Evolutionary conservation across 1,284 basidiomycete species (phyloP).

Genomic region (Ustilago cynodontis): DNA sequence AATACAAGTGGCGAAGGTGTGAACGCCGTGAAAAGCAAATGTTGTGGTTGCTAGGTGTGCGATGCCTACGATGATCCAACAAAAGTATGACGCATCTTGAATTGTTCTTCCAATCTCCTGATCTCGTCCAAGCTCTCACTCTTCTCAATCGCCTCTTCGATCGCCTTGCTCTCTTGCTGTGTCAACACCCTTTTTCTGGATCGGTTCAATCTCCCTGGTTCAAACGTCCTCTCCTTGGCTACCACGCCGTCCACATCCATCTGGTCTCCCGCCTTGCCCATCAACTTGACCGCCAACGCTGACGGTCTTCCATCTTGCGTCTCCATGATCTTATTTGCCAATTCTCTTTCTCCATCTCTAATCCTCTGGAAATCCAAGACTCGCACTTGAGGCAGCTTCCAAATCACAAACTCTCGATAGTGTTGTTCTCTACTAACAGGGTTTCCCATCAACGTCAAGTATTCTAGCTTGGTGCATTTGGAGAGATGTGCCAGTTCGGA

Average conservation of each 20-base stretch:
- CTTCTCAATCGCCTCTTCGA: slow-evolving; percentile 88
- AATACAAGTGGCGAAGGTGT: slow-evolving; percentile 11
- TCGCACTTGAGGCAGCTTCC: slow-evolving; percentile 77
- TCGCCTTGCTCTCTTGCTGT: slow-evolving; percentile 88
- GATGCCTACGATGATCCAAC: slow-evolving; percentile 5
- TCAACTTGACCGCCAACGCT: slow-evolving; percentile 71
- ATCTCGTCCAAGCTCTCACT: slow-evolving; percentile 84
- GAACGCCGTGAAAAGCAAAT: not conserved
- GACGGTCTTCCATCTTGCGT: slow-evolving; percentile 55
- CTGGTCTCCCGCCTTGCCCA: slow-evolving; percentile 78
- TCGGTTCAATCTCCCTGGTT: slow-evolving; percentile 63
- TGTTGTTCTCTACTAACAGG: slow-evolving; percentile 92
- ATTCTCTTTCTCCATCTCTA: slow-evolving; percentile 78
- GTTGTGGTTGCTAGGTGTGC: not conserved
- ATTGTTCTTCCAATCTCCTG: slow-evolving; percentile 62
- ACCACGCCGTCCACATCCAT: slow-evolving; percentile 71
- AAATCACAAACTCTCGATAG: slow-evolving; percentile 88
- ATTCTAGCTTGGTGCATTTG: slow-evolving; percentile 82
- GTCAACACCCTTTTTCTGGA: slow-evolving; percentile 82
- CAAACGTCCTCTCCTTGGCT: slow-evolving; percentile 73
- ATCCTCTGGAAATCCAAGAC: slow-evolving; percentile 97
- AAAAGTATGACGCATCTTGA: slow-evolving; percentile 61
- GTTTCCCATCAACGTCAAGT: slow-evolving; percentile 87
- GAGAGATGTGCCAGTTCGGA: slow-evolving; percentile 88
- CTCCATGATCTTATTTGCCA: slow-evolving; percentile 61